Percentiles rank a stretch among this genome's conserved stretches.
Conservation (phyloP, 31 red algal species). For the Porphyra umbilicalis region DNA sequence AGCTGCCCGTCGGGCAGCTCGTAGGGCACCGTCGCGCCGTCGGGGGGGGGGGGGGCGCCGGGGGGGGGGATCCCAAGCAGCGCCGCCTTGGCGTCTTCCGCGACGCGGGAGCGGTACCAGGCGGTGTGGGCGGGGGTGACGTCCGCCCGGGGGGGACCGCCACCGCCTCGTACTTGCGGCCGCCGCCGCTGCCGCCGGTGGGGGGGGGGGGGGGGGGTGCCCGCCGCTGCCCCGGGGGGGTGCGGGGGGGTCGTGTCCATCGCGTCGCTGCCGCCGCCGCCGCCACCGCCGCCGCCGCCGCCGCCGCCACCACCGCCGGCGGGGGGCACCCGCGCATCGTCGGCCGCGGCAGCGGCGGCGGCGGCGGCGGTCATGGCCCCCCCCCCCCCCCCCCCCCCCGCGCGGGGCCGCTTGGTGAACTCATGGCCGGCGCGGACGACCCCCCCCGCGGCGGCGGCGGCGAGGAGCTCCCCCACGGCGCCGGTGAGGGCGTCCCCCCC, state of each 20-base stretch:
- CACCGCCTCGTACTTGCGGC: background rate
- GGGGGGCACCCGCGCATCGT: background rate
- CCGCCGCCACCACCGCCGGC: background rate
- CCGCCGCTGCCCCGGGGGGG: too few relatives aligned
- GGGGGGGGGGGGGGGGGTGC: background rate
- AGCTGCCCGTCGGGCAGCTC: constrained; percentile 2
- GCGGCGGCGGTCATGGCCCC: background rate
- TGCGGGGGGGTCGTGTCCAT: too few relatives aligned
- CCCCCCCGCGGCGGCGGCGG: background rate
- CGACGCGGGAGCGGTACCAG: background rate
- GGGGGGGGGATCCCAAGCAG: background rate
- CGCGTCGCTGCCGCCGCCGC: background rate
- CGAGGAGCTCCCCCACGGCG: background rate
- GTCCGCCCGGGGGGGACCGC: background rate
- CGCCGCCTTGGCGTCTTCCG: background rate
- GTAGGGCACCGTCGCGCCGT: background rate
- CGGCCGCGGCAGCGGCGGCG: background rate
- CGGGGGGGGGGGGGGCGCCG: background rate
- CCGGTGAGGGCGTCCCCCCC: constrained; percentile 11
- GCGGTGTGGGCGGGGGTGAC: background rate
- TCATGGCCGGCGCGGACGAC: background rate
- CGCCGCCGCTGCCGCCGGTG: background rate
- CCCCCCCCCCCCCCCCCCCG: background rate
- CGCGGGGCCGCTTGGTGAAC: background rate
- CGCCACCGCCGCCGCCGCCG: background rate